Conservation (phyloP, 352 stramenopile genomes). For the Pythium graminicola region DNA sequence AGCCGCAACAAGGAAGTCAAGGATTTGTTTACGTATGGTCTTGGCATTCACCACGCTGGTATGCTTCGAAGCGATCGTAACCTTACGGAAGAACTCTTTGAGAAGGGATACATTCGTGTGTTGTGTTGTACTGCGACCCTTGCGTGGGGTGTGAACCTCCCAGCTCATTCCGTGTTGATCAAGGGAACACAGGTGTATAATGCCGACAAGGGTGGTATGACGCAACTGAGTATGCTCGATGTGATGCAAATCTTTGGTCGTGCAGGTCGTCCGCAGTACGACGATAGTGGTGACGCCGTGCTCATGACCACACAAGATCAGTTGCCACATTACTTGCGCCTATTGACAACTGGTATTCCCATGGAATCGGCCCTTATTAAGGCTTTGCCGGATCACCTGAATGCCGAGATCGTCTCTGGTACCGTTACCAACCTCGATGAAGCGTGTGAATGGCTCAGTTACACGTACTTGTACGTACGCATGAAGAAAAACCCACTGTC, state of each 20-base stretch:
- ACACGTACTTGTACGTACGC: slow-evolving; percentile 99
- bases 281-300: slow-evolving; percentile 97
- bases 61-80: slow-evolving; percentile 96
- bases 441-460: slow-evolving; percentile 97
- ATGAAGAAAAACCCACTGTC: slow-evolving; percentile 97
- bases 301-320: slow-evolving; percentile 99
- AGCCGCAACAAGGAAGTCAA: slow-evolving; percentile 96
- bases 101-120: slow-evolving; percentile 95
- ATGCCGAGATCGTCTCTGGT: slow-evolving; percentile 98
- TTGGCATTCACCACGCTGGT: slow-evolving; percentile 99
- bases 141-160: slow-evolving; percentile 99
- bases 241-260: slow-evolving; percentile 99
- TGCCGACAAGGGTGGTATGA: slow-evolving; percentile 96
- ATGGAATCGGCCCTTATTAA: slow-evolving; percentile 99
- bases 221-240: slow-evolving; percentile 97
- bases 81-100: slow-evolving; percentile 98
- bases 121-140: slow-evolving; percentile 98
- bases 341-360: slow-evolving; percentile 99
- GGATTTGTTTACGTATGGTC: slow-evolving; percentile 97
- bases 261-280: slow-evolving; percentile 97
- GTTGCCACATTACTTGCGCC: slow-evolving; percentile 98
- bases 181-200: slow-evolving; percentile 99
- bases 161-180: slow-evolving; percentile 99
- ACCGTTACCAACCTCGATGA: slow-evolving; percentile 93
- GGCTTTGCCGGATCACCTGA: slow-evolving; percentile 96